Evolutionary conservation across 164 flowering plant species (phyloP), one percentile per base, ranked within the genome.

Genomic region (Aristolochia californica): DNA sequence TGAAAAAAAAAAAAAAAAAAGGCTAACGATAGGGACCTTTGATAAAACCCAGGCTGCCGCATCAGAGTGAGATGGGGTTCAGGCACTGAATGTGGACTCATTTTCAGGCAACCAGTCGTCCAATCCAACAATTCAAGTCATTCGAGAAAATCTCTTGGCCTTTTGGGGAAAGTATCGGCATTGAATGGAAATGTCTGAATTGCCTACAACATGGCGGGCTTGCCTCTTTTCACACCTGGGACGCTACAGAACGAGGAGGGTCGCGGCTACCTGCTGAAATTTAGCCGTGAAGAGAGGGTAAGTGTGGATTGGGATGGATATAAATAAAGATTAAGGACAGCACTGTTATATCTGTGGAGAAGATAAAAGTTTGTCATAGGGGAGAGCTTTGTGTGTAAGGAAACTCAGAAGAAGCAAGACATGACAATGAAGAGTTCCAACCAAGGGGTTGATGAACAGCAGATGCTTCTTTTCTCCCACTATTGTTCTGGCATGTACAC

Each of bases 391-490:
- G 43, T 27, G 18, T 27, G 25, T n/a, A 54, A 54, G 44, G 43
- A 56, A 43, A 34, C 40, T 5, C 40, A 58, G 48, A 56, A 23
- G 45, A 27, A 25, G 53, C 18, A 34, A n/a, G 9, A 20, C 12
- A 16, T 20, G 9, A 26, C 26, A n/a, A 17, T 24, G 27, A 22
- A 11, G 27, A 30, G 25, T 12, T 14, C 24, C 11, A 21, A 1
- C 18, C 24, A 48, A 18, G 22, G 27, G 13, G 45, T n/a, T 13
- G 27, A 18, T 20, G 72, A 73, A 30, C 79, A 72, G 44, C 74
- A 72, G 38, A 54, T 74, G 77, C 57, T 45, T 12, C 66, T 70
- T 44, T 34, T 75, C 55, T 74, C 82, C 34, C 80, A 74, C 55
- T 52, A 75, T 43, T 79, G 73, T 69, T 68, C 74, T 13, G 75